Conservation (phyloP, 345 rosid genomes). For the Erodium maritimum region DNA sequence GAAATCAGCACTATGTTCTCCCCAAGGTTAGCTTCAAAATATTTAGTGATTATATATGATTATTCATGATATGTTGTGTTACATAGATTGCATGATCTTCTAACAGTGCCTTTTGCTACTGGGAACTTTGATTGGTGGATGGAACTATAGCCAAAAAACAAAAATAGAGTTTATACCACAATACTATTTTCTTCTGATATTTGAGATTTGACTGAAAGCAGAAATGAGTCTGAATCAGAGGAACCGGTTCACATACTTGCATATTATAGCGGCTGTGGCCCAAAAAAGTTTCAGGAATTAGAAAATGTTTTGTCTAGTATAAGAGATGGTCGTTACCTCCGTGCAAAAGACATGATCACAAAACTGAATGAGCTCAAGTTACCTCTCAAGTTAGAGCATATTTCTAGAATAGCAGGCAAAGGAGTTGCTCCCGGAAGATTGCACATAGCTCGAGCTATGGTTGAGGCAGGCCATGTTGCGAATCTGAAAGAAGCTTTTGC, state of each 20-base stretch:
- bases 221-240: constrained; percentile 39
- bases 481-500: constrained; percentile 78
- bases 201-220: constrained; percentile 12
- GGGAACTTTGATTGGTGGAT: too few relatives aligned
- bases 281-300: constrained; percentile 44
- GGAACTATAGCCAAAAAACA: too few relatives aligned
- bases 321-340: constrained; percentile 76
- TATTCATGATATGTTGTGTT: not conserved
- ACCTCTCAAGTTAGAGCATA: constrained; percentile 84
- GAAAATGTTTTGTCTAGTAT: constrained; percentile 58
- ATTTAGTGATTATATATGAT: not conserved
- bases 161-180: not conserved
- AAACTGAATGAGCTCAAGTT: constrained; percentile 74
- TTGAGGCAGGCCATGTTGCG: constrained; percentile 86
- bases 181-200: constrained; percentile 9
- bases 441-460: constrained; percentile 92
- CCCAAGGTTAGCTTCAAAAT: constrained; percentile 33
- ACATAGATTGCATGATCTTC: not conserved
- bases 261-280: constrained; percentile 85
- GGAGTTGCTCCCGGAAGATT: constrained; percentile 93
- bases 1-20: constrained; percentile 88
- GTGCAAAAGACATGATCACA: constrained; percentile 68
- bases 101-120: not conserved
- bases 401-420: constrained; percentile 69
- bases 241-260: constrained; percentile 96